A percentile compares a stretch with the other conserved stretches of the same genome.
Evolutionary conservation across 331 rosid species (phyloP).

Genomic region (Telfairia occidentalis): DNA sequence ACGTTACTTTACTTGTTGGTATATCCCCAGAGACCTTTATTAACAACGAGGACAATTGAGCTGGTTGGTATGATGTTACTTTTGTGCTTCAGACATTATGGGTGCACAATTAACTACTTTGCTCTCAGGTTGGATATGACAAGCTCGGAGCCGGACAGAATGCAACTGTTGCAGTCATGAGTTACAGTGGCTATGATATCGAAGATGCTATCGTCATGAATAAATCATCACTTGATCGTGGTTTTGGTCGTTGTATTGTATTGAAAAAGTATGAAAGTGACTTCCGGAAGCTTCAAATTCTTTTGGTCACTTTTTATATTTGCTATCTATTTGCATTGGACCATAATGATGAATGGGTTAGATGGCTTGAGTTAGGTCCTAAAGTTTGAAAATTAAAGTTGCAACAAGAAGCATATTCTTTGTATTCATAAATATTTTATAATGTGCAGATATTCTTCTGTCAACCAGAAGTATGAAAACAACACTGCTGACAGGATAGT

Average conservation of each 20-base stretch:
- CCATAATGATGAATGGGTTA: not conserved
- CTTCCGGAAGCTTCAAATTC: constrained; percentile 8
- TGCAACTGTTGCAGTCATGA: constrained; percentile 98
- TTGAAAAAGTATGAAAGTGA: constrained; percentile 50
- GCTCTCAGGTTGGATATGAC: constrained; percentile 83
- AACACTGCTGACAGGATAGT: constrained; percentile 52
- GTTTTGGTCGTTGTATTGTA: constrained; percentile 95
- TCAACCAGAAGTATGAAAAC: constrained; percentile 53
- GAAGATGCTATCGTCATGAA: constrained; percentile 99
- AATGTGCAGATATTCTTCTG: constrained; percentile 34
- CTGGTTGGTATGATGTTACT: constrained; percentile 51
- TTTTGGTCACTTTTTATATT: not conserved
- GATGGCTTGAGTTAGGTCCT: not conserved
- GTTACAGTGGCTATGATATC: constrained; percentile 95
- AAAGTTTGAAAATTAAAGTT: not conserved
- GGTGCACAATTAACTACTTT: constrained; percentile 9
- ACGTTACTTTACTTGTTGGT: constrained; percentile 74
- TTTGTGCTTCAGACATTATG: not conserved
- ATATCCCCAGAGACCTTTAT: constrained; percentile 87
- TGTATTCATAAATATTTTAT: constrained; percentile 17
- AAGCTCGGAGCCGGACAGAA: constrained; percentile 98
- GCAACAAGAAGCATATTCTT: not conserved
- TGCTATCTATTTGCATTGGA: not conserved
- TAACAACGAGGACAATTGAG: constrained; percentile 83
- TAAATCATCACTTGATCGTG: constrained; percentile 91